These are phyloP conservation scores for Jaltomata sinuosa DNA, from an alignment of 257 asterid species.

Conservation along the genomic window DNA sequence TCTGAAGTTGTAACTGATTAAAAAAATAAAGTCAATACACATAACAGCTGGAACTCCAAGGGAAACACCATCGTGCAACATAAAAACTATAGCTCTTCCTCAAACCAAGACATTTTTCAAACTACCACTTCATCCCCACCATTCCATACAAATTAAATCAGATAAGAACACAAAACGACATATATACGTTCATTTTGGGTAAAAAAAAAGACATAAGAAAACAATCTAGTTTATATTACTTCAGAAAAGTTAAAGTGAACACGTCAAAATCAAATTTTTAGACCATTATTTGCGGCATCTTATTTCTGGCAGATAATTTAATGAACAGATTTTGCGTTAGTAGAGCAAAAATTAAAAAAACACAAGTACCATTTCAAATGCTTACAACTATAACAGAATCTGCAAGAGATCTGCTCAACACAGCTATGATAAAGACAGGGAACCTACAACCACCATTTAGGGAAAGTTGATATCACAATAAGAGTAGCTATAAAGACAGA, in stretches of 20 bases:
- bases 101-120: not conserved
- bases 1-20: not conserved
- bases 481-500: not conserved
- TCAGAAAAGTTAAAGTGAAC: not conserved
- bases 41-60: not conserved
- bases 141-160: not conserved
- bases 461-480: not conserved
- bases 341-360: too few relatives aligned
- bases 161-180: not conserved
- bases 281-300: not conserved
- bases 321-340: not conserved
- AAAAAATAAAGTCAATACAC: not conserved
- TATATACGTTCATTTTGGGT: not conserved
- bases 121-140: not conserved
- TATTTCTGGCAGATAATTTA: not conserved
- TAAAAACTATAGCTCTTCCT: not conserved
- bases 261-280: not conserved
- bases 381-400: not conserved
- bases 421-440: not conserved
- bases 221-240: not conserved
- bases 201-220: not conserved
- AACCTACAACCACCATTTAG: too few relatives aligned
- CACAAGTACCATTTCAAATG: not conserved
- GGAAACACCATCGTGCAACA: not conserved
- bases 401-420: not conserved